Evolutionary conservation across 192 early-diverging fungal species (phyloP).

Genomic region (Coemansia sp.): DNA sequence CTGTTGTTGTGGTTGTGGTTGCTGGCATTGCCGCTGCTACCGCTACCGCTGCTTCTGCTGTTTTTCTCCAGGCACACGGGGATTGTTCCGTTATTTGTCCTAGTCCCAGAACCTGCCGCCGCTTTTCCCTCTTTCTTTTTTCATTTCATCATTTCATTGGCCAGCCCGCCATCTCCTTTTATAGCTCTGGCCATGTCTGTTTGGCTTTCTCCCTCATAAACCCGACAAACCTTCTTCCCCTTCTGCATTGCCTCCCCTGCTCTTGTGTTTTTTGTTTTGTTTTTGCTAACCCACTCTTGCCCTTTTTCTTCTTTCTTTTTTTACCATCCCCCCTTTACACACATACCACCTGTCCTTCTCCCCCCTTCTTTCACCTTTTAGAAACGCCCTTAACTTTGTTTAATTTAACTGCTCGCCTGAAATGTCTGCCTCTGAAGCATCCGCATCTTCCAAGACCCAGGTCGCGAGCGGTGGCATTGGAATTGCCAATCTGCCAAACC

Average conservation of each 20-base stretch:
- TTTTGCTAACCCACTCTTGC: neutral
- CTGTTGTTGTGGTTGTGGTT: neutral
- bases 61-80: neutral
- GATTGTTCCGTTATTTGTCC: too few relatives aligned
- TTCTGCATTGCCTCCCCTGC: neutral
- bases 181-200: too few relatives aligned
- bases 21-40: neutral
- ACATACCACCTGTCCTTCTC: neutral
- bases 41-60: neutral
- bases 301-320: slow-evolving; percentile 4
- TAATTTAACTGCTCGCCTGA: slow-evolving; percentile 14
- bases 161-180: too few relatives aligned
- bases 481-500: slow-evolving; percentile 98
- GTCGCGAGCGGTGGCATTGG: slow-evolving; percentile 70
- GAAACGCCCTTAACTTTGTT: neutral
- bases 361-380: neutral
- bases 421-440: slow-evolving; percentile 52
- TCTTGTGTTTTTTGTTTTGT: too few relatives aligned
- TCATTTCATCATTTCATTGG: too few relatives aligned
- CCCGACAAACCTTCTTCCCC: neutral
- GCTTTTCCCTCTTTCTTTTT: too few relatives aligned
- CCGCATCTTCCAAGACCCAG: slow-evolving; percentile 37
- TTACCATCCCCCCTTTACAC: neutral
- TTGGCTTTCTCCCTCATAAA: too few relatives aligned
- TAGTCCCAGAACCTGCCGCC: too few relatives aligned